Percentiles rank a stretch among this genome's conserved stretches.
These are phyloP conservation scores for Kodamaea hsintzibuensis DNA, from an alignment of 805 yeast species.

Conservation along the genomic window DNA sequence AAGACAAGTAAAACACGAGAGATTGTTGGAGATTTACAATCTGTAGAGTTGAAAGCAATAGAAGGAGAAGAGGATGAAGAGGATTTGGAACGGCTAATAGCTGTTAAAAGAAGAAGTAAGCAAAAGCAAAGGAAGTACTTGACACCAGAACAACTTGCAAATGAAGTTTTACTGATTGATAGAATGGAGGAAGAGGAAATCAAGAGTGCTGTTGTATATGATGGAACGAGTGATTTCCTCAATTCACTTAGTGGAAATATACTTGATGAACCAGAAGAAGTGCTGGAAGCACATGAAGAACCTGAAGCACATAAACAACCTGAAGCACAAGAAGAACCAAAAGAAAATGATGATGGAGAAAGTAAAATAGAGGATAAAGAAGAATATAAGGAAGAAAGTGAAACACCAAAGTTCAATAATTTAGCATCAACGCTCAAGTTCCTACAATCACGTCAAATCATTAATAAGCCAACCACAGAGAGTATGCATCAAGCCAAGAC, in stretches of 20 bases:
- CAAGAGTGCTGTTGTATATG: slow-evolving; percentile 16
- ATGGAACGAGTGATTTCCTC: slow-evolving; percentile 45
- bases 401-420: slow-evolving; percentile 16
- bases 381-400: not conserved
- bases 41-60: slow-evolving; percentile 29
- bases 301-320: not conserved
- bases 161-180: slow-evolving; percentile 31
- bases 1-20: slow-evolving; percentile 25
- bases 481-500: slow-evolving; percentile 15
- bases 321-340: not conserved
- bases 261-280: no score
- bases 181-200: slow-evolving; percentile 18
- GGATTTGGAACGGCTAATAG: slow-evolving; percentile 33
- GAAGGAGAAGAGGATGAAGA: slow-evolving; percentile 31
- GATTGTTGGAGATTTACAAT: slow-evolving; percentile 27
- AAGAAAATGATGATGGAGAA: not conserved
- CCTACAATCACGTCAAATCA: slow-evolving; percentile 25
- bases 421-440: slow-evolving; percentile 30
- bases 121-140: slow-evolving; percentile 28
- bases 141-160: slow-evolving; percentile 39
- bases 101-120: slow-evolving; percentile 24
- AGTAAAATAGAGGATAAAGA: not conserved
- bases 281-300: no score
- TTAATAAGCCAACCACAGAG: slow-evolving; percentile 12
- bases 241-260: slow-evolving; percentile 22